Evolutionary conservation across 805 yeast genomes (phyloP).

Genomic region (Candida quercuum): DNA sequence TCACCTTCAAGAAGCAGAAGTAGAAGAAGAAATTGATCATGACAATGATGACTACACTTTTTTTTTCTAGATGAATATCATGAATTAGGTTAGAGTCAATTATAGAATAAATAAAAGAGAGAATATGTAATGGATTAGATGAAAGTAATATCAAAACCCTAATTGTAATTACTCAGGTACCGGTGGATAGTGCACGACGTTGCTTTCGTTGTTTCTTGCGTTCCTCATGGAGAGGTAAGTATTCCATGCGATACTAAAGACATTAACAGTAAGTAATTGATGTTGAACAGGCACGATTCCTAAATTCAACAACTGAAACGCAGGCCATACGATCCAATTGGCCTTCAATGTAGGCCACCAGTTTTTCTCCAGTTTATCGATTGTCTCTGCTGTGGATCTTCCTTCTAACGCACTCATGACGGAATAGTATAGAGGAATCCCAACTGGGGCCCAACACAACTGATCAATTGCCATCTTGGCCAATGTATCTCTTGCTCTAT

Average conservation of each 20-base stretch:
- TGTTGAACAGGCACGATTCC: constrained; percentile 66
- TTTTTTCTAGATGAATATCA: no score
- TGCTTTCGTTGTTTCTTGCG: constrained; percentile 24
- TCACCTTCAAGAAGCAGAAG: neutral
- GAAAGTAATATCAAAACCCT: neutral
- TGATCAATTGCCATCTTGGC: constrained; percentile 68
- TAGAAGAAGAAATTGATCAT: neutral
- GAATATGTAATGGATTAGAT: no score
- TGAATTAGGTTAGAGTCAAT: no score
- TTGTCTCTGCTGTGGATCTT: constrained; percentile 33
- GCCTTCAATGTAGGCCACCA: constrained; percentile 64
- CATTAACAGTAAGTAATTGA: constrained; percentile 63
- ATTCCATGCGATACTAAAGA: constrained; percentile 79
- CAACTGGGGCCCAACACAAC: constrained; percentile 68
- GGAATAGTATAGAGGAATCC: constrained; percentile 66
- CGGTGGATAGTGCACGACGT: constrained; percentile 34
- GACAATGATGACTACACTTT: no score
- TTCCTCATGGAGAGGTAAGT: constrained; percentile 65
- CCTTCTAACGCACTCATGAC: constrained; percentile 66
- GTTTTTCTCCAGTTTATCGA: constrained; percentile 39
- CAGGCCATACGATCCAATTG: constrained; percentile 91
- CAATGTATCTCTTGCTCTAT: constrained; percentile 29
- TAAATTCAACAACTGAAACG: constrained; percentile 76
- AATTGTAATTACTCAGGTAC: constrained; percentile 27
- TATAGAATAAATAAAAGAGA: no score